Evolutionary conservation across 179 eudicot genomes (phyloP).

Genomic region (Camellia oleifera): DNA sequence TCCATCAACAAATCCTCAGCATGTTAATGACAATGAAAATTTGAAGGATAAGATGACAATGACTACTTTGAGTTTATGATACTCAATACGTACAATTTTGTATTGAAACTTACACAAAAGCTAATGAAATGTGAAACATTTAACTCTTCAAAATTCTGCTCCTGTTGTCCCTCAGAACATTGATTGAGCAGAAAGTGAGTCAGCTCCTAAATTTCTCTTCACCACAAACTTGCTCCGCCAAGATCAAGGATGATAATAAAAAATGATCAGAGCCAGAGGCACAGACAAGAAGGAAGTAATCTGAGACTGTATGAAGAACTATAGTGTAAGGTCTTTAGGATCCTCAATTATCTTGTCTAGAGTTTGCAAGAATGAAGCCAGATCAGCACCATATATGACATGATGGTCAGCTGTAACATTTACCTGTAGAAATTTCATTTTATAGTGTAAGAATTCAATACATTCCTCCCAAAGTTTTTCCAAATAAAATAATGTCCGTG

Average conservation of each 20-base stretch:
- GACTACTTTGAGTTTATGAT: too few species aligned
- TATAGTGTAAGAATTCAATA: not conserved
- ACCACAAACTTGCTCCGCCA: not conserved
- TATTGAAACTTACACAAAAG: too few species aligned
- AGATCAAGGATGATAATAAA: not conserved
- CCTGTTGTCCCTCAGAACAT: too few species aligned
- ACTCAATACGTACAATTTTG: too few species aligned
- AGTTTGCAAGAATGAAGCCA: constrained; percentile 90
- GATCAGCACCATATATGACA: constrained; percentile 92
- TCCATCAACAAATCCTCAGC: too few species aligned
- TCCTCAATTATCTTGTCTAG: constrained; percentile 79
- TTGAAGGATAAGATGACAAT: too few species aligned
- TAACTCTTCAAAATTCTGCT: too few species aligned
- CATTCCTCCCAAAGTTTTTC: too few species aligned
- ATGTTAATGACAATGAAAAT: too few species aligned
- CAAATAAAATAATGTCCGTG: not conserved
- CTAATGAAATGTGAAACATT: too few species aligned
- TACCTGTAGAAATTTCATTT: constrained; percentile 37
- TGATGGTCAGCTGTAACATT: constrained; percentile 97
- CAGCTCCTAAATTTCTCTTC: not conserved
- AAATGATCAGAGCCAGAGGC: constrained; percentile 11
- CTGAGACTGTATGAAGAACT: constrained; percentile 22
- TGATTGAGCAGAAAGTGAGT: constrained; percentile 7
- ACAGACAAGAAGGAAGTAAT: constrained; percentile 11
- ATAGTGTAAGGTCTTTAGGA: constrained; percentile 82